phyloP scores from a whole-genome alignment of 345 rosid genomes.

The Viola odorata region DNA sequence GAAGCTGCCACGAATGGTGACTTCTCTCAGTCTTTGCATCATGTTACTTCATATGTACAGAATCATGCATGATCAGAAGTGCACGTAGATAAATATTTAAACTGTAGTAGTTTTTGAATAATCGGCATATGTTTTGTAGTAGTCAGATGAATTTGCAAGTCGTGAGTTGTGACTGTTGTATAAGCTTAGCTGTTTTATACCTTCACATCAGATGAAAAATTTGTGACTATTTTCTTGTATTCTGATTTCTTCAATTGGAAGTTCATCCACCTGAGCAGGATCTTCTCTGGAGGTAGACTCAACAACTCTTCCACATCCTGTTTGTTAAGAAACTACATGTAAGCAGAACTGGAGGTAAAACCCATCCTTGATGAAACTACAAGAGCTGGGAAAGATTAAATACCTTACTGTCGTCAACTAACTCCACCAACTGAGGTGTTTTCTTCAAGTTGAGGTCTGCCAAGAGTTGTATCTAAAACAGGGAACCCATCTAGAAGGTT shows the following conservation, averaged over 20 bases:
- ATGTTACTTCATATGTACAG: no score
- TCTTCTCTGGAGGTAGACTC: slow-evolving; percentile 98
- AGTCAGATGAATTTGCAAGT: neutral
- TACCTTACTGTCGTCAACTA: slow-evolving; percentile 89
- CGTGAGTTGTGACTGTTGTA: neutral
- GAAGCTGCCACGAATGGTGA: no score
- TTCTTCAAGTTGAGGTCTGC: slow-evolving; percentile 98
- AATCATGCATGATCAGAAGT: neutral
- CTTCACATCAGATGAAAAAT: slow-evolving; percentile 96
- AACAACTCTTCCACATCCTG: slow-evolving; percentile 98
- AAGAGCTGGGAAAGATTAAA: neutral
- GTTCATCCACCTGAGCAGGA: slow-evolving; percentile 95
- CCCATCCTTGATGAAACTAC: neutral
- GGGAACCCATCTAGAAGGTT: slow-evolving; percentile 17
- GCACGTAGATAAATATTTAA: no score
- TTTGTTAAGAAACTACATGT: slow-evolving; percentile 12
- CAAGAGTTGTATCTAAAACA: slow-evolving; percentile 77
- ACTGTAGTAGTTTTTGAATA: neutral
- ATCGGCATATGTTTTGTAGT: neutral
- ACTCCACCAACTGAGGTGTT: slow-evolving; percentile 88
- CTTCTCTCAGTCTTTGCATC: no score
- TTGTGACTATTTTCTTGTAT: slow-evolving; percentile 72
- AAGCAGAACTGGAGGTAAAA: neutral
- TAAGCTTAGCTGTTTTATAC: slow-evolving; percentile 24
- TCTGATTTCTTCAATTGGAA: slow-evolving; percentile 76